Percentiles rank a stretch among this genome's conserved stretches.
Evolutionary conservation across 495 filamentous ascomycete genomes (phyloP).

Genomic region (Chaetomium fimeti): DNA sequence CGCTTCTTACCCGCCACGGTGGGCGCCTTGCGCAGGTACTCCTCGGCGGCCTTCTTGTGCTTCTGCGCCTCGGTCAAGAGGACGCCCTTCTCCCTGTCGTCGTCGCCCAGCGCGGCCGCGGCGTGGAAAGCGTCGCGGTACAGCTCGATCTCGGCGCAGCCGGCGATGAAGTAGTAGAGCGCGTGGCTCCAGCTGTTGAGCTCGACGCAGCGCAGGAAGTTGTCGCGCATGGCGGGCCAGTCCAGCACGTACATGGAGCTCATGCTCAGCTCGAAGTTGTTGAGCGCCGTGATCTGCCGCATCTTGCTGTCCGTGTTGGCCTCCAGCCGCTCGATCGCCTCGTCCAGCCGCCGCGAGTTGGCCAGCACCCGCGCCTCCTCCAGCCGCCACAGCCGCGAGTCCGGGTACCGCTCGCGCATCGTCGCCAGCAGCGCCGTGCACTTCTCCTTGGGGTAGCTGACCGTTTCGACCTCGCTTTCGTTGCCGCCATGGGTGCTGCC

Average conservation of each 20-base stretch:
- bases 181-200: constrained; percentile 90
- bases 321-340: constrained; percentile 63
- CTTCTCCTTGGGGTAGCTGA: constrained; percentile 69
- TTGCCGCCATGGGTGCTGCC: not conserved
- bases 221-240: constrained; percentile 66
- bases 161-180: constrained; percentile 88
- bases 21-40: constrained; percentile 69
- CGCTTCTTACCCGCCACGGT: constrained; percentile 77
- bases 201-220: constrained; percentile 74
- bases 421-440: constrained; percentile 65
- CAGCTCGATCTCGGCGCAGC: constrained; percentile 68
- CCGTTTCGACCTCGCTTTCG: constrained; percentile 43
- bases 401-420: constrained; percentile 77
- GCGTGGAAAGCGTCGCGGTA: constrained; percentile 63
- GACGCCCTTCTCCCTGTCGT: constrained; percentile 19
- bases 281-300: constrained; percentile 77
- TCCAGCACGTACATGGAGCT: constrained; percentile 74
- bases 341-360: constrained; percentile 63
- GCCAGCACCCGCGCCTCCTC: constrained; percentile 83
- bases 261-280: constrained; percentile 80
- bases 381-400: constrained; percentile 81
- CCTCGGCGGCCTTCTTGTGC: constrained; percentile 61
- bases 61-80: constrained; percentile 35
- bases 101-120: constrained; percentile 57
- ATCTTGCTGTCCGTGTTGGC: constrained; percentile 64